Conservation (phyloP, 208 protist species). For the Strigomonas culicis region DNA sequence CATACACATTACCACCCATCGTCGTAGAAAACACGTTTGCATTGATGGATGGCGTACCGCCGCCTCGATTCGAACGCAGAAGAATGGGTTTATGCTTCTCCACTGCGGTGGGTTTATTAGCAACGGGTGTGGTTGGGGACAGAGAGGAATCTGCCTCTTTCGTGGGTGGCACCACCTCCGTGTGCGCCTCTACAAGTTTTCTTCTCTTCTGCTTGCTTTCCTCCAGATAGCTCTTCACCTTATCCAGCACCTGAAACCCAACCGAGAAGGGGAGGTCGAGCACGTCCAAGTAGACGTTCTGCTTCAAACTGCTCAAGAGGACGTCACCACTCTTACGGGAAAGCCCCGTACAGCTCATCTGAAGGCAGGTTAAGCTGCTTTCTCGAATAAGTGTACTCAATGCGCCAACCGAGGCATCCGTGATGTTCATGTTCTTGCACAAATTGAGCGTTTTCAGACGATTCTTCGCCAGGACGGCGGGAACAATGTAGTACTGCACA, state of each 20-base stretch:
- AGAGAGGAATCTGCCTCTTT: too few relatives aligned
- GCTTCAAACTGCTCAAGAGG: slow-evolving; percentile 36
- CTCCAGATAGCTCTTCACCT: slow-evolving; percentile 14
- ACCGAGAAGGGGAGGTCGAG: slow-evolving; percentile 78
- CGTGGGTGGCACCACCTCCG: neutral
- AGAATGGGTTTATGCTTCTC: too few relatives aligned
- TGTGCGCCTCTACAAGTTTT: too few relatives aligned
- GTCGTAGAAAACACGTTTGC: too few relatives aligned
- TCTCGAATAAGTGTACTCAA: slow-evolving; percentile 38
- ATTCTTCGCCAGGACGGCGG: slow-evolving; percentile 33
- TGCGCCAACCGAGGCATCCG: slow-evolving; percentile 32
- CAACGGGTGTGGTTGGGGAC: too few relatives aligned
- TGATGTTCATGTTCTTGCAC: slow-evolving; percentile 60
- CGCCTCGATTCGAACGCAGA: too few relatives aligned
- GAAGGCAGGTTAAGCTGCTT: slow-evolving; percentile 33
- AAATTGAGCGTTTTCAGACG: slow-evolving; percentile 44
- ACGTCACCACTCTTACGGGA: slow-evolving; percentile 22
- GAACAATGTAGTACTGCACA: slow-evolving; percentile 47
- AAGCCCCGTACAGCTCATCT: slow-evolving; percentile 42
- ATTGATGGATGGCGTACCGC: too few relatives aligned
- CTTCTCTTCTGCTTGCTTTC: slow-evolving; percentile 20
- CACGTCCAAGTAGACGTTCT: slow-evolving; percentile 28
- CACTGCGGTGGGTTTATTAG: too few relatives aligned
- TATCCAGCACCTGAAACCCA: slow-evolving; percentile 41
- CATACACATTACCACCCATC: too few relatives aligned